Evolutionary conservation across 2,329 filamentous ascomycete species (phyloP), one percentile per base, ranked within the genome.

Genomic region (Aspergillus phoenicis): DNA sequence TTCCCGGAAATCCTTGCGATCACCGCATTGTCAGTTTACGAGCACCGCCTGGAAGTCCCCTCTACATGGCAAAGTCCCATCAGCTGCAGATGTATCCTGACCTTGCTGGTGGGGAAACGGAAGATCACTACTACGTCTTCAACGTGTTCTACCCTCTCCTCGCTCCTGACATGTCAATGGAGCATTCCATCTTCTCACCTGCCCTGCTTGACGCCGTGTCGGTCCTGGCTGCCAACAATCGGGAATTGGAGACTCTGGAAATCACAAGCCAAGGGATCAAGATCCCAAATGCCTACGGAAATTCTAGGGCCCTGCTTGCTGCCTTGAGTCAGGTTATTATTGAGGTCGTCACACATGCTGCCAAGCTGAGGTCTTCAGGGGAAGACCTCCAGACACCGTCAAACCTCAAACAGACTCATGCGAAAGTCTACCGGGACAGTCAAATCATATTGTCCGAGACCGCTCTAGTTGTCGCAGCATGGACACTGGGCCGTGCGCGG

Each of bases 81-180:
- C 73, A 77, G 41, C 61, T 70, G 30, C 70, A 75, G 60, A 64
- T 73, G 61, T 77, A 73, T 58, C 74, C 75, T 8, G 66, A 73
- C 26, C 57, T 70, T 17, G 65, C 66, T 4, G 39, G 8, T n/a
- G 71, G 68, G 10, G 65, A 68, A 7, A 57, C 52, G 3, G 72
- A 77, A 30, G 71, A 78, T 39, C 75, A 75, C 52, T 80, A 78
- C 61, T 80, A 79, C 59, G 75, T 81, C 15, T 80, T 80, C 65
- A 80, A 77, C 58, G 64, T 78, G n/a, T 75, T 72, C 53, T 79
- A 80, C 64, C 79, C 78, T n/a, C 70, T 78, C 11, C 66, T 77
- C 11, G 71, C 67, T 6, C 71, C 70, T 0, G 60, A 73, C 13
- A 67, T 66, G 5, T 62, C 68, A 2, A 71, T 79, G 68, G 79